A percentile compares a stretch with the other conserved stretches of the same genome.
These are phyloP conservation scores for Dendrobium nobile DNA, from an alignment of 106 monocot species.

Conservation along the genomic window DNA sequence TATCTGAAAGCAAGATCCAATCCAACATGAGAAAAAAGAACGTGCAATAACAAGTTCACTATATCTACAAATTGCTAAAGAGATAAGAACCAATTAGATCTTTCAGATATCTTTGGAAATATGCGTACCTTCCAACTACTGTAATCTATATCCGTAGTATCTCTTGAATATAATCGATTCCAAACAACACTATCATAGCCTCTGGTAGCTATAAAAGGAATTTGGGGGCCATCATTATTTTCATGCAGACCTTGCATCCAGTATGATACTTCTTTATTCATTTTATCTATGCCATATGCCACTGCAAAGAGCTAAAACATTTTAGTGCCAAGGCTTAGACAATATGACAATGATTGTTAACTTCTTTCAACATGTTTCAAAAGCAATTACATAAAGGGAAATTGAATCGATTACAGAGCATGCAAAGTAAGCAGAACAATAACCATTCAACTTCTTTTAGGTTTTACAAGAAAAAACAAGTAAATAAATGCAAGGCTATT, in stretches of 20 bases:
- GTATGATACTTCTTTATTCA: slow-evolving; percentile 74
- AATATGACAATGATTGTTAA: neutral
- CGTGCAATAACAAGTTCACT: neutral
- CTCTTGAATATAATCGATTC: slow-evolving; percentile 84
- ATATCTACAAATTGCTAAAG: too few relatives aligned
- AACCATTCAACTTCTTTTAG: neutral
- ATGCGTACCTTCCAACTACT: slow-evolving; percentile 35
- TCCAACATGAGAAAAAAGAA: neutral
- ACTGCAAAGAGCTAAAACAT: slow-evolving; percentile 30
- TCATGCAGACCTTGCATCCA: slow-evolving; percentile 70
- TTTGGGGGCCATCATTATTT: slow-evolving; percentile 30
- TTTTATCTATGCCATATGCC: slow-evolving; percentile 70
- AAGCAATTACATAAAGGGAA: neutral
- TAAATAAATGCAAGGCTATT: neutral
- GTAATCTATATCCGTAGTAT: slow-evolving; percentile 21
- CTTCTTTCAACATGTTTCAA: neutral
- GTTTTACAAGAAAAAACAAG: neutral
- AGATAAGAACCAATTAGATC: too few relatives aligned
- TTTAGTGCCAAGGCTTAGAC: neutral
- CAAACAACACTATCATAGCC: slow-evolving; percentile 95
- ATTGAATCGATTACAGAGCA: neutral
- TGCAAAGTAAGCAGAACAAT: neutral
- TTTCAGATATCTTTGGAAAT: neutral
- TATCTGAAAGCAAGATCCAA: slow-evolving; percentile 33
- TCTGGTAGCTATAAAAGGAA: slow-evolving; percentile 83